phyloP scores from a whole-genome alignment of 768 basidiomycete species.

The Gloeostereum incarnatum region DNA sequence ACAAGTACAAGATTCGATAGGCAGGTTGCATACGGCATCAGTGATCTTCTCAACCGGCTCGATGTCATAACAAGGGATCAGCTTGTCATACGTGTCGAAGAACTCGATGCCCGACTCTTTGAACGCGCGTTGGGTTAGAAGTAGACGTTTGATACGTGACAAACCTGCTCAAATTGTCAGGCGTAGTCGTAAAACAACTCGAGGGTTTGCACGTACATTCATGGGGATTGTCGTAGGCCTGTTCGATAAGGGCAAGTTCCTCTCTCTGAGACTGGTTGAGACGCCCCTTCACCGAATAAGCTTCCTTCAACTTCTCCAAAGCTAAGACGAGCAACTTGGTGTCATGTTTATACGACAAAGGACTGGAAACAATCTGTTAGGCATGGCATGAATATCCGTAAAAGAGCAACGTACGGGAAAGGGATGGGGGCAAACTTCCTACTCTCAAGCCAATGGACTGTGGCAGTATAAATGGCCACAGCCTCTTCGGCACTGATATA shows the following conservation, averaged over 20 bases:
- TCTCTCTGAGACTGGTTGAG: conserved; percentile 98
- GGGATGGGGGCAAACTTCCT: conserved; percentile 98
- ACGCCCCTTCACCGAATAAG: conserved; percentile 95
- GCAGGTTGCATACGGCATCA: too few relatives aligned
- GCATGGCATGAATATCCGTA: not conserved
- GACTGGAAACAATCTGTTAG: conserved; percentile 32
- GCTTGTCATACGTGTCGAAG: conserved; percentile 96
- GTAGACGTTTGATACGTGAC: conserved; percentile 94
- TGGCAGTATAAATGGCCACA: conserved; percentile 96
- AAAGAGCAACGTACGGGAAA: conserved; percentile 62
- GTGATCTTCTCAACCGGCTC: conserved; percentile 99
- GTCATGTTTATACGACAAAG: conserved; percentile 97
- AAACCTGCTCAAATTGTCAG: conserved; percentile 37
- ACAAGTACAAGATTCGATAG: conserved; percentile 20
- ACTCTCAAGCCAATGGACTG: conserved; percentile 98
- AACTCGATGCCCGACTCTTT: conserved; percentile 97
- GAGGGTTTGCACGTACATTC: conserved; percentile 52
- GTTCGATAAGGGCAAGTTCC: conserved; percentile 95
- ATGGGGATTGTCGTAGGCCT: conserved; percentile 99
- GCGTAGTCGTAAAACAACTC: not conserved
- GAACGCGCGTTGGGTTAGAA: conserved; percentile 96
- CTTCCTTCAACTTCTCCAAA: conserved; percentile 97
- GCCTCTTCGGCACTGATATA: conserved; percentile 99
- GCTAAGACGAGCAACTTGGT: conserved; percentile 96
- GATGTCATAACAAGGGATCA: conserved; percentile 98